Percentiles rank a stretch among this genome's conserved stretches.
These are phyloP conservation scores for Monilinia fructicola DNA, from an alignment of 2,329 filamentous ascomycete genomes.

Conservation along the genomic window DNA sequence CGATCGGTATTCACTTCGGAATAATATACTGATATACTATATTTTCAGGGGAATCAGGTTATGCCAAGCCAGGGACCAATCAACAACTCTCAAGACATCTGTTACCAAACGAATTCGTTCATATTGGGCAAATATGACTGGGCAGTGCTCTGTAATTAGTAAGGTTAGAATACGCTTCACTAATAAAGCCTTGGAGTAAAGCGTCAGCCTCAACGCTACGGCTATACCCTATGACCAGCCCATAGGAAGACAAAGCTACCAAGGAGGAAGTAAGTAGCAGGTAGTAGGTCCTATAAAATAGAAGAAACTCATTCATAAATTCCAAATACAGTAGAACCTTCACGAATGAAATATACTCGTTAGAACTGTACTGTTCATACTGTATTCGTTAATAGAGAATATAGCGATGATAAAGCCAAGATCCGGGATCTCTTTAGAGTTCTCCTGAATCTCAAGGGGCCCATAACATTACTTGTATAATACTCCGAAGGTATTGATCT, in stretches of 20 bases:
- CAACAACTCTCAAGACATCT: not conserved
- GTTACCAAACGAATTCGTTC: conserved; percentile 5
- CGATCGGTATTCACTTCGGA: not conserved
- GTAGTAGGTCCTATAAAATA: not conserved
- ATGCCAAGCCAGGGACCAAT: conserved; percentile 4
- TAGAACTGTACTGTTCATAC: no score
- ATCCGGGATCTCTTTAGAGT: not conserved
- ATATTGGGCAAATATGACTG: not conserved
- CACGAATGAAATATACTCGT: no score
- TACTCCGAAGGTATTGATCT: not conserved
- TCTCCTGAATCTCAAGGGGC: conserved; percentile 13
- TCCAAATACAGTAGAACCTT: not conserved
- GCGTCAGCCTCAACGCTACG: not conserved
- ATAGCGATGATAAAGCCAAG: not conserved
- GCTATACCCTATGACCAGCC: not conserved
- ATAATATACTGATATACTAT: not conserved
- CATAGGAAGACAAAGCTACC: not conserved
- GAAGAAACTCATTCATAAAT: not conserved
- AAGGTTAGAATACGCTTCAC: not conserved
- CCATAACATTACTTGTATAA: not conserved
- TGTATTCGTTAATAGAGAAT: not conserved
- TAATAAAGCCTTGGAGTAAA: not conserved
- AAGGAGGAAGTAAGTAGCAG: not conserved
- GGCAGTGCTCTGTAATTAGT: no score
- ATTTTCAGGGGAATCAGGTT: conserved; percentile 5